Percentiles rank a stretch among this genome's conserved stretches.
Evolutionary conservation across 345 rosid species (phyloP).

Genomic region (Aethionema arabicum): DNA sequence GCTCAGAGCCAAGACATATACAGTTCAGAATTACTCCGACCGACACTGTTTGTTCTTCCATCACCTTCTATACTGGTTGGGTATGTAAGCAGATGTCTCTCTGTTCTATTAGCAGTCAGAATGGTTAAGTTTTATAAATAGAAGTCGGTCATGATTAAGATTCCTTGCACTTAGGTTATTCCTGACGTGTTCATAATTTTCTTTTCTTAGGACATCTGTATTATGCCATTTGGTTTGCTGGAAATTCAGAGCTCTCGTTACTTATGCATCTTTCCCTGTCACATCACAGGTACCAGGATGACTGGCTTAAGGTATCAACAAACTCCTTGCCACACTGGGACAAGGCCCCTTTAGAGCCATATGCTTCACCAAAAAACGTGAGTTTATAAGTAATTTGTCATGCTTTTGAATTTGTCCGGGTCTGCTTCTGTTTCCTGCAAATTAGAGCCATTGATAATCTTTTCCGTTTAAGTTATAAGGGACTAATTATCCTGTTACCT

Average conservation of each 20-base stretch:
- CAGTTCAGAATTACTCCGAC: constrained; percentile 67
- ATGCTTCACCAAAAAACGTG: constrained; percentile 82
- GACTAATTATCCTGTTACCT: constrained; percentile 22
- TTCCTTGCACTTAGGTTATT: constrained; percentile 6
- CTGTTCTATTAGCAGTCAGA: constrained; percentile 17
- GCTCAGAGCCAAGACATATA: constrained; percentile 66
- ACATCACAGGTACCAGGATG: constrained; percentile 91
- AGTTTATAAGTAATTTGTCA: constrained; percentile 29
- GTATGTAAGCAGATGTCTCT: constrained; percentile 44
- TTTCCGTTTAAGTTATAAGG: constrained; percentile 9
- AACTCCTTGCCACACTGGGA: constrained; percentile 88
- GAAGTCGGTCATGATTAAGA: constrained; percentile 13
- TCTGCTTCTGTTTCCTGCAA: background rate
- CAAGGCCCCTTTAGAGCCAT: constrained; percentile 98
- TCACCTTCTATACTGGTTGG: constrained; percentile 95
- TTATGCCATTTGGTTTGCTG: constrained; percentile 17
- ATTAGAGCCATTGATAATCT: constrained; percentile 14
- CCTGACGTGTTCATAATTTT: constrained; percentile 16
- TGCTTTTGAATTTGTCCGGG: constrained; percentile 4
- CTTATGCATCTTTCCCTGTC: constrained; percentile 19
- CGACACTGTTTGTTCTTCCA: constrained; percentile 80
- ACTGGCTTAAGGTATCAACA: constrained; percentile 93
- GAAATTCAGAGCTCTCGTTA: constrained; percentile 9
- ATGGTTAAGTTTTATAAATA: constrained; percentile 2
- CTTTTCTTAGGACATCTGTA: constrained; percentile 6